phyloP scores from a whole-genome alignment of 2,329 filamentous ascomycete species.

The Fusarium irregulare region DNA sequence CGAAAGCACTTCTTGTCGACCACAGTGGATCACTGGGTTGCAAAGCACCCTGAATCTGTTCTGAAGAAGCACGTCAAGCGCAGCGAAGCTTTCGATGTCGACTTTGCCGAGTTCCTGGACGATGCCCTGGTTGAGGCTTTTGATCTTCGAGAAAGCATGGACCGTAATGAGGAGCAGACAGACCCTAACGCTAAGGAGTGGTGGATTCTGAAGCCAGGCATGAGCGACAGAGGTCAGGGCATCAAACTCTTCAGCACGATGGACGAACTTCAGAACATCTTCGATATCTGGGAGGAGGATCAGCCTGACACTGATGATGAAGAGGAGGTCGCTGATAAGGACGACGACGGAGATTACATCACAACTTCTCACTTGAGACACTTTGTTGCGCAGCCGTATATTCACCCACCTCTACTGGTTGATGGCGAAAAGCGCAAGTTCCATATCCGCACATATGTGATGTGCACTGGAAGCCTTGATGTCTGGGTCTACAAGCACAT shows the following conservation, averaged over 20 bases:
- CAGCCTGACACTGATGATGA: constrained; percentile 73
- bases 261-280: constrained; percentile 85
- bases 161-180: constrained; percentile 64
- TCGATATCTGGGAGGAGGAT: constrained; percentile 88
- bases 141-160: constrained; percentile 83
- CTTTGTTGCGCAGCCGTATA: constrained; percentile 96
- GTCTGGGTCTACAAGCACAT: constrained; percentile 91
- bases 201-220: constrained; percentile 98
- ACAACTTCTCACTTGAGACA: constrained; percentile 92
- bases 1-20: constrained; percentile 92
- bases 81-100: constrained; percentile 89
- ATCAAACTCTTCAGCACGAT: constrained; percentile 90
- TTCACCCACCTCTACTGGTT: constrained; percentile 82
- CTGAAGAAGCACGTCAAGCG: constrained; percentile 79
- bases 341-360: constrained; percentile 65
- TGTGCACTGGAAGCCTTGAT: constrained; percentile 80
- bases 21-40: constrained; percentile 85
- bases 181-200: constrained; percentile 70
- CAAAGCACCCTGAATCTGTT: constrained; percentile 80
- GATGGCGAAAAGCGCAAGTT: constrained; percentile 81
- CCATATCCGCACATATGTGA: constrained; percentile 92
- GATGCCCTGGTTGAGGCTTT: constrained; percentile 92
- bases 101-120: constrained; percentile 96
- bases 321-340: constrained; percentile 56
- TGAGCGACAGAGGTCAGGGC: constrained; percentile 96